Percentiles rank a stretch among this genome's conserved stretches.
Evolutionary conservation across 192 early-diverging fungal species (phyloP).

Genomic region (Coemansia sp.): DNA sequence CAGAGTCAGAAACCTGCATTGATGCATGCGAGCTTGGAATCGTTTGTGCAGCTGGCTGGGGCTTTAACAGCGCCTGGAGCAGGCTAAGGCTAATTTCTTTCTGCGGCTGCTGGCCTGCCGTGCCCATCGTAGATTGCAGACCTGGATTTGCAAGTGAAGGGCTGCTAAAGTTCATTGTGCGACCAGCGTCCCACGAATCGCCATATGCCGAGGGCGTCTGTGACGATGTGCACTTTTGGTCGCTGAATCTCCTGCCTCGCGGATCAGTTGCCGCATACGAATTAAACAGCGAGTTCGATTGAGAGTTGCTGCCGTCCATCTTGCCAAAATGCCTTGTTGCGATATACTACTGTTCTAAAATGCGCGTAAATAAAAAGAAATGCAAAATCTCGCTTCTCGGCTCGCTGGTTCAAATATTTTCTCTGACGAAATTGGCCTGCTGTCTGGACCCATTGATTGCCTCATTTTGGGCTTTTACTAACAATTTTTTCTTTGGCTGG

Average conservation of each 20-base stretch:
- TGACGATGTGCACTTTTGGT: constrained; percentile 16
- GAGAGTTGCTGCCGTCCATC: constrained; percentile 26
- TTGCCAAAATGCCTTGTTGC: background rate
- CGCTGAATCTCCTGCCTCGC: constrained; percentile 19
- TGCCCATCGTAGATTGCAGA: background rate
- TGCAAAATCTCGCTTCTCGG: background rate
- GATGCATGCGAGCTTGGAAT: constrained; percentile 21
- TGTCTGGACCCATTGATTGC: background rate
- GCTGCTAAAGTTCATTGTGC: constrained; percentile 19
- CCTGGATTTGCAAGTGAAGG: constrained; percentile 22
- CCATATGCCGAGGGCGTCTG: constrained; percentile 24
- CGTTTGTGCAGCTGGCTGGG: constrained; percentile 29
- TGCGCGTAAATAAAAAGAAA: background rate
- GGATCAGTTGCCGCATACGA: constrained; percentile 20
- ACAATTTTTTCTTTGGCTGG: background rate
- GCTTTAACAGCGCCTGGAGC: constrained; percentile 44
- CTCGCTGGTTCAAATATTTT: background rate
- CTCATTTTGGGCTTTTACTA: background rate
- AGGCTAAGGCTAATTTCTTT: constrained; percentile 43
- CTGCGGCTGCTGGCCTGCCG: constrained; percentile 27
- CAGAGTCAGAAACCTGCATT: constrained; percentile 20
- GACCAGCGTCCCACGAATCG: constrained; percentile 13
- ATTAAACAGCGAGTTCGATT: constrained; percentile 33
- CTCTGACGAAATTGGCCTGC: no score
- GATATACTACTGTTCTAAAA: constrained; percentile 4